Percentiles rank a stretch among this genome's conserved stretches.
Conservation (phyloP, 1,284 basidiomycete genomes). For the Cryptococcus sp. region DNA sequence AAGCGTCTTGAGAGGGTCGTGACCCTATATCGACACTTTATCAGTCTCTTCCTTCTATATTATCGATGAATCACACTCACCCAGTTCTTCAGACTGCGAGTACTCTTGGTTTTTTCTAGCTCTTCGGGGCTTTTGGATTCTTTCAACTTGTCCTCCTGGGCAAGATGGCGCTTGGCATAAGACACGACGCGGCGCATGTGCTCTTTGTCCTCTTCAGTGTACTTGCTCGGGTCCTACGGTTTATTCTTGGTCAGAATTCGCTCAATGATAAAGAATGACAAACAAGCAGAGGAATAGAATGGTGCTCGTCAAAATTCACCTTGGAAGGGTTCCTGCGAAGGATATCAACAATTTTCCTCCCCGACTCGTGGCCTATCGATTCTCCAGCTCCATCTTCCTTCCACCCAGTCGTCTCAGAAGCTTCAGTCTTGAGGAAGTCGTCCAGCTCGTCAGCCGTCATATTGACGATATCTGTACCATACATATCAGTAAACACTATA, state of each 20-base stretch:
- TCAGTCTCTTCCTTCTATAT: conserved; percentile 1
- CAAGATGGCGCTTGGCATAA: conserved; percentile 52
- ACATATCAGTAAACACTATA: not conserved
- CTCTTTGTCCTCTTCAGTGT: conserved; percentile 49
- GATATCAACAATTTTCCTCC: conserved; percentile 51
- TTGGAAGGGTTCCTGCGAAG: conserved; percentile 48
- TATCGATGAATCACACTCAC: conserved; percentile 21
- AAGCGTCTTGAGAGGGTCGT: conserved; percentile 43
- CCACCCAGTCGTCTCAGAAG: conserved; percentile 42
- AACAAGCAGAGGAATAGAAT: not conserved
- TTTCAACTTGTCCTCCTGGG: conserved; percentile 50
- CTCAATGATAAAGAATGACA: not conserved
- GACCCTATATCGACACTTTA: conserved; percentile 25
- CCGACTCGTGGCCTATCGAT: conserved; percentile 46
- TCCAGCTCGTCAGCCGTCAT: conserved; percentile 52
- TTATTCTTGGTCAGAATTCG: not conserved
- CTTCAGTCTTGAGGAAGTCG: conserved; percentile 46
- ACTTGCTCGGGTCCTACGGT: conserved; percentile 42
- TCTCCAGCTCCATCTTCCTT: conserved; percentile 42
- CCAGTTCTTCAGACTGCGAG: conserved; percentile 50
- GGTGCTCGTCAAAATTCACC: conserved; percentile 13
- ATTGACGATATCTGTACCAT: conserved; percentile 46
- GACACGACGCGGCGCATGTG: conserved; percentile 50
- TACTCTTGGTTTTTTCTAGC: conserved; percentile 47
- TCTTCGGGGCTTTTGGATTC: conserved; percentile 47